Percentiles rank a stretch among this genome's conserved stretches.
Conservation (phyloP, 257 asterid species). For the Misopates orontium region DNA sequence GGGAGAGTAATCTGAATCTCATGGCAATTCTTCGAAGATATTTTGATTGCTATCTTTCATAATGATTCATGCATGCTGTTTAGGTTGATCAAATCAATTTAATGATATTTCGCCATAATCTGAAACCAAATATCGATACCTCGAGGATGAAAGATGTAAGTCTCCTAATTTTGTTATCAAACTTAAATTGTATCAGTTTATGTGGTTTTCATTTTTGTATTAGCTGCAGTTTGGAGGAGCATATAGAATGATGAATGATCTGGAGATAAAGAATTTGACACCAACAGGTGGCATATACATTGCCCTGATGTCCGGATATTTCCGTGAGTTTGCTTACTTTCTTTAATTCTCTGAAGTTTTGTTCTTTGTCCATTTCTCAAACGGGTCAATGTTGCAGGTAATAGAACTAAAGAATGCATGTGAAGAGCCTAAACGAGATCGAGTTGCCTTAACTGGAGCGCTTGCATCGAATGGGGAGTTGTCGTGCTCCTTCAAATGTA, state of each 20-base stretch:
- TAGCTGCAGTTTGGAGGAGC: constrained; percentile 87
- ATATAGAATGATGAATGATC: constrained; percentile 61
- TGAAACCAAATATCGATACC: constrained; percentile 64
- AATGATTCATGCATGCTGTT: neutral
- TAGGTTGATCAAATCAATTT: constrained; percentile 68
- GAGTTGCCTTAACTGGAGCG: constrained; percentile 73
- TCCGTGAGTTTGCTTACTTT: constrained; percentile 65
- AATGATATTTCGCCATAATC: constrained; percentile 49
- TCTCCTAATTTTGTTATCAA: constrained; percentile 17
- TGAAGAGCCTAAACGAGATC: constrained; percentile 56
- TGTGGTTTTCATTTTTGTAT: constrained; percentile 18
- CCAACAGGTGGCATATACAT: constrained; percentile 73
- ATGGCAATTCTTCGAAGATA: neutral
- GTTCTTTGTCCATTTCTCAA: constrained; percentile 20
- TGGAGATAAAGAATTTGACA: constrained; percentile 39
- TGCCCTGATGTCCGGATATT: constrained; percentile 68
- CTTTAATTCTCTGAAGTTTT: constrained; percentile 16
- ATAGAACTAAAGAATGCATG: constrained; percentile 46
- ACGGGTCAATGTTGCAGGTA: constrained; percentile 44
- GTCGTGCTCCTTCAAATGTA: constrained; percentile 66
- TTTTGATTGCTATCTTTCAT: neutral
- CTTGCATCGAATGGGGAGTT: constrained; percentile 82
- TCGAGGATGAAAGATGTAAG: constrained; percentile 86
- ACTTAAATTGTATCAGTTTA: constrained; percentile 17
- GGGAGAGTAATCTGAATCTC: neutral